Conservation (phyloP, 306 rosid species). For the Acacia acuminata region DNA sequence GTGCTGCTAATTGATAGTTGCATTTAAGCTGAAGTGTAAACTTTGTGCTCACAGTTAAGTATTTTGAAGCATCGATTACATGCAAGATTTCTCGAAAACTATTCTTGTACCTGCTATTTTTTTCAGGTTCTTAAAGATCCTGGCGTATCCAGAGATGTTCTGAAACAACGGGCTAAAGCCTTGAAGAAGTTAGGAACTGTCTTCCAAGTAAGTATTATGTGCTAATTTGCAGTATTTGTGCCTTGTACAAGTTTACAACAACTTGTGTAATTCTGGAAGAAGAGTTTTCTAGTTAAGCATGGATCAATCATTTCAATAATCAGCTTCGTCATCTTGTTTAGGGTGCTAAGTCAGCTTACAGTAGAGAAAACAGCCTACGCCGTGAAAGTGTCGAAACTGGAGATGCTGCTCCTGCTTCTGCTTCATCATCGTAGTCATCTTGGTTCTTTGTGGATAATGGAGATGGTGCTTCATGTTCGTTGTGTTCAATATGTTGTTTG, state of each 20-base stretch:
- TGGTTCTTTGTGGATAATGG: not conserved
- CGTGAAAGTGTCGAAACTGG: slow-evolving; percentile 42
- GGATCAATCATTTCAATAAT: not conserved
- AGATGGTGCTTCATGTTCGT: slow-evolving; percentile 16
- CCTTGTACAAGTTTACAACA: not conserved
- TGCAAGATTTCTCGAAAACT: slow-evolving; percentile 13
- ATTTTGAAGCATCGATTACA: slow-evolving; percentile 3
- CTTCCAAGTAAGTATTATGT: slow-evolving; percentile 70
- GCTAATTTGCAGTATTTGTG: slow-evolving; percentile 27
- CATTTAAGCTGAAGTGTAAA: slow-evolving; percentile 1
- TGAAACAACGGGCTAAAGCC: slow-evolving; percentile 67
- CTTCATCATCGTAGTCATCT: slow-evolving; percentile 55
- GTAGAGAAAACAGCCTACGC: slow-evolving; percentile 85
- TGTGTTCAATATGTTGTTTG: slow-evolving; percentile 19
- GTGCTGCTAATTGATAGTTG: not conserved
- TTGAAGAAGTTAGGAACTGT: slow-evolving; percentile 76
- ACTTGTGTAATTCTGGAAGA: not conserved
- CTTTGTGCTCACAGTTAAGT: not conserved
- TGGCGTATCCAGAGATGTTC: slow-evolving; percentile 64
- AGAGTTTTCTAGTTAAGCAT: not conserved
- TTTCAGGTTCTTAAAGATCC: slow-evolving; percentile 85
- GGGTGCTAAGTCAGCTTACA: slow-evolving; percentile 79
- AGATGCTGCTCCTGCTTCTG: slow-evolving; percentile 23
- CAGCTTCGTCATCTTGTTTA: slow-evolving; percentile 26
- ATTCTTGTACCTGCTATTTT: slow-evolving; percentile 6